These are phyloP conservation scores for Chalaropsis ovoidea DNA, from an alignment of 2,329 filamentous ascomycete species.

Conservation along the genomic window DNA sequence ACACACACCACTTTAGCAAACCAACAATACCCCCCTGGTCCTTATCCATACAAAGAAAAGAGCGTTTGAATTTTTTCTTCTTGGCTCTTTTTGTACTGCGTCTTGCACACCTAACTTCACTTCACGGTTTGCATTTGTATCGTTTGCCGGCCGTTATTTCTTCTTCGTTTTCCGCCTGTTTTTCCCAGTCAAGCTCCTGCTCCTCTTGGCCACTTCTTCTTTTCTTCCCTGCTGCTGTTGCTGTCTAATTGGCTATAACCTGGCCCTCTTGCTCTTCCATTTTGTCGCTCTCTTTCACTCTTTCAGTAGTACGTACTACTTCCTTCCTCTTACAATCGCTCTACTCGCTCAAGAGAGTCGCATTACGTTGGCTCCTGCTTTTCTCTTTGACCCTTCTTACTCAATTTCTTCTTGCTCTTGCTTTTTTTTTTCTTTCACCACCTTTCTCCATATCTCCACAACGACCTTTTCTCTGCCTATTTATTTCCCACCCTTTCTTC, in stretches of 20 bases:
- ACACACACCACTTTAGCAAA: conserved; percentile 5
- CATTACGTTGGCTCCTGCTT: conserved; percentile 10
- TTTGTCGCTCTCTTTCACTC: background rate
- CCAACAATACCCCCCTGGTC: background rate
- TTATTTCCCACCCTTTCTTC: background rate
- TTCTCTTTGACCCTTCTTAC: background rate
- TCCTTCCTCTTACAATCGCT: background rate
- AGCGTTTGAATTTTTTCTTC: conserved; percentile 3
- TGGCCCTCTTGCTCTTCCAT: conserved; percentile 9
- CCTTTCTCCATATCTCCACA: conserved; percentile 13
- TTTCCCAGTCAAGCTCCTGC: background rate
- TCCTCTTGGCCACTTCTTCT: background rate
- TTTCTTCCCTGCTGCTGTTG: conserved; percentile 1
- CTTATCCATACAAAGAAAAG: conserved; percentile 10
- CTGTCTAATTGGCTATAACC: conserved; percentile 11
- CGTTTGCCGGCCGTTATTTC: background rate
- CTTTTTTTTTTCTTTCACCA: conserved; percentile 5
- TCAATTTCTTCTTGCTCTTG: conserved; percentile 3
- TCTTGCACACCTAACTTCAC: background rate
- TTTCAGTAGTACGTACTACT: background rate
- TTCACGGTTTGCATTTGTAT: background rate
- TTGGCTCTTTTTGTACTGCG: background rate
- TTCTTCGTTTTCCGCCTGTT: background rate
- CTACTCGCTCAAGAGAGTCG: background rate
- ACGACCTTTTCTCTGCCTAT: conserved; percentile 3